phyloP scores from a whole-genome alignment of 352 stramenopile genomes.

The Globisporangium alternatum region DNA sequence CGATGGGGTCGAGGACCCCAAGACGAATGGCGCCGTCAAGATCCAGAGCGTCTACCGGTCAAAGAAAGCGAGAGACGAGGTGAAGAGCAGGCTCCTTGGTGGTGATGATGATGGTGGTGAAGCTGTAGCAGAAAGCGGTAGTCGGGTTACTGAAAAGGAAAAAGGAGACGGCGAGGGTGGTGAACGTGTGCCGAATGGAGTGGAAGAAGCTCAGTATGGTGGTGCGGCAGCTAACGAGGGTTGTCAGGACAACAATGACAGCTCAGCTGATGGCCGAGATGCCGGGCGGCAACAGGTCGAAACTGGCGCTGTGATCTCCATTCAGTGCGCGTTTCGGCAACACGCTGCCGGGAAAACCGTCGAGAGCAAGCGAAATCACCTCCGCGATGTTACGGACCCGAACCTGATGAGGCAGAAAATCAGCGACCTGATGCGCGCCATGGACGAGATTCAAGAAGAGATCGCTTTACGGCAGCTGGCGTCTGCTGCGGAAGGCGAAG shows the following conservation, averaged over 20 bases:
- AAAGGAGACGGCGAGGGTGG: neutral
- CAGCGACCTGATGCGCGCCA: constrained; percentile 29
- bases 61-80: constrained; percentile 35
- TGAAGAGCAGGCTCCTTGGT: constrained; percentile 16
- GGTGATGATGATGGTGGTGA: neutral
- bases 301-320: constrained; percentile 23
- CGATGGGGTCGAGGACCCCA: constrained; percentile 25
- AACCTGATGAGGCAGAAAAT: constrained; percentile 37
- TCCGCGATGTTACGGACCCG: constrained; percentile 30
- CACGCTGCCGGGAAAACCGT: constrained; percentile 28
- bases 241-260: neutral
- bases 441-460: constrained; percentile 44
- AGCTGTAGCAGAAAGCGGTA: neutral
- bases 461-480: constrained; percentile 30
- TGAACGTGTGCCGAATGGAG: neutral
- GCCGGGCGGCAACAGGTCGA: neutral
- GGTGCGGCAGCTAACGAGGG: neutral
- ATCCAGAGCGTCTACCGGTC: constrained; percentile 57
- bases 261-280: neutral
- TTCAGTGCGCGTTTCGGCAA: constrained; percentile 57
- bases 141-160: neutral
- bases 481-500: constrained; percentile 22
- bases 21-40: constrained; percentile 34
- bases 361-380: constrained; percentile 24
- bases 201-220: neutral